Evolutionary conservation across 352 stramenopile genomes (phyloP), one percentile per base, ranked within the genome.

Genomic region (Phytophthora pisi): DNA sequence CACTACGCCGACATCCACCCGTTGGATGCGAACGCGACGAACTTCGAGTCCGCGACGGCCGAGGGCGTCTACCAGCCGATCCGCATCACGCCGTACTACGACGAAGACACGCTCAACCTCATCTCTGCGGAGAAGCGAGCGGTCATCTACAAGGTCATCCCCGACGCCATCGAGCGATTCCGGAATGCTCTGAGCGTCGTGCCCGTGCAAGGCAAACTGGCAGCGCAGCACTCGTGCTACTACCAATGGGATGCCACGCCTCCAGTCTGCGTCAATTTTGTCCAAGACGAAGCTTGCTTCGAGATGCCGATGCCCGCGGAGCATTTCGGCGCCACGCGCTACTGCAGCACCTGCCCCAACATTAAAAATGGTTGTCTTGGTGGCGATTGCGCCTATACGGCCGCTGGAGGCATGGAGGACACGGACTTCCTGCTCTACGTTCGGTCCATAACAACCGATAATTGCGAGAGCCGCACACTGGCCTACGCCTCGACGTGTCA

Each of bases 401-500:
- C 65, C 0, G 75, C 72, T 18, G 36, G 70, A 1, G 86, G 86
- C 0, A 53, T 90, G 0, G 43, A 70, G 0, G 56, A 90, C 31
- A 72, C 84, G 9, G 88, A 93, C 53, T 93, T 93, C 47, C 26
- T 93, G 49, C 65, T 95, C 2, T 94, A 94, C 62, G 57, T 95
- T 24, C 84, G 84, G 5, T 78, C 86, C 0, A 71, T 67, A 0
- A 71, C 62, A 7, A 88, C 88, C 0, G 61, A 52, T 2, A 88
- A 89, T 67, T 95, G 88, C 59, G 60, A 55, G 0, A 63, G 61
- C 1, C 71, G 74, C 0, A 86, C 88, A 11, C 64, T 96, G 1
- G 89, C 86, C 18, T 96, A 93, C 64, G 87, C 89, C 0, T 81
- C 81, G 0, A 88, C 87, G 1, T 96, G 89, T 59, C 89, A 93